A percentile compares a stretch with the other conserved stretches of the same genome.
These are phyloP conservation scores for Yamadazyma takamatsuzukensis DNA, from an alignment of 805 yeast genomes.

Conservation along the genomic window DNA sequence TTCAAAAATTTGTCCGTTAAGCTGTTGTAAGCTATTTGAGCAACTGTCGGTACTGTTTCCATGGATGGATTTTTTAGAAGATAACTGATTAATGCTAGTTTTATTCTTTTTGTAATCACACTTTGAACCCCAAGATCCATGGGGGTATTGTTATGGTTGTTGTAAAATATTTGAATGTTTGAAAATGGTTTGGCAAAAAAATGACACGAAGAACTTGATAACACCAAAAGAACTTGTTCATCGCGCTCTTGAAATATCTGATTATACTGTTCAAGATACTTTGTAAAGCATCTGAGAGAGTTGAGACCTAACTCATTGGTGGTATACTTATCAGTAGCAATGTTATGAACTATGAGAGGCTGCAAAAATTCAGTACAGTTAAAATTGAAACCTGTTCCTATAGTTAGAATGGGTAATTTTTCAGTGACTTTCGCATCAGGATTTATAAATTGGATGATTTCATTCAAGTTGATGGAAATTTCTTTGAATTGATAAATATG, in stretches of 20 bases:
- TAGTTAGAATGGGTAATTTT: constrained; percentile 9
- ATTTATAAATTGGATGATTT: constrained; percentile 7
- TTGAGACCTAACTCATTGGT: too few relatives aligned
- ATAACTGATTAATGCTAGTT: constrained; percentile 1
- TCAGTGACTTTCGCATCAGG: constrained; percentile 3
- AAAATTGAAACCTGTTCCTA: constrained; percentile 20
- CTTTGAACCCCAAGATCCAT: constrained; percentile 7
- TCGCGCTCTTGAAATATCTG: too few relatives aligned
- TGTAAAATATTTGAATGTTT: constrained; percentile 6
- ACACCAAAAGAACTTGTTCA: constrained; percentile 15
- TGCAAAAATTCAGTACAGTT: constrained; percentile 17
- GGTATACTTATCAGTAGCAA: constrained; percentile 1
- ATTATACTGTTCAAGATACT: background rate
- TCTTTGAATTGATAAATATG: constrained; percentile 22
- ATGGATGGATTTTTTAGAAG: background rate
- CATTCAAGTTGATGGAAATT: constrained; percentile 14
- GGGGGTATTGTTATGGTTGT: constrained; percentile 6
- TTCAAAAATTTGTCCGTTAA: constrained; percentile 4
- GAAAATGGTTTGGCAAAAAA: constrained; percentile 1
- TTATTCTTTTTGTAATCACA: constrained; percentile 2
- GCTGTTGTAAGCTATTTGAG: constrained; percentile 1
- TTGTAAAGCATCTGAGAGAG: too few relatives aligned
- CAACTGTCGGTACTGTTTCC: constrained; percentile 3
- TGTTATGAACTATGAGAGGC: constrained; percentile 20
- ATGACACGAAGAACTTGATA: constrained; percentile 15